Percentiles rank a stretch among this genome's conserved stretches.
Conservation (phyloP, 139 green algal species). For the Chlorella sorokiniana region DNA sequence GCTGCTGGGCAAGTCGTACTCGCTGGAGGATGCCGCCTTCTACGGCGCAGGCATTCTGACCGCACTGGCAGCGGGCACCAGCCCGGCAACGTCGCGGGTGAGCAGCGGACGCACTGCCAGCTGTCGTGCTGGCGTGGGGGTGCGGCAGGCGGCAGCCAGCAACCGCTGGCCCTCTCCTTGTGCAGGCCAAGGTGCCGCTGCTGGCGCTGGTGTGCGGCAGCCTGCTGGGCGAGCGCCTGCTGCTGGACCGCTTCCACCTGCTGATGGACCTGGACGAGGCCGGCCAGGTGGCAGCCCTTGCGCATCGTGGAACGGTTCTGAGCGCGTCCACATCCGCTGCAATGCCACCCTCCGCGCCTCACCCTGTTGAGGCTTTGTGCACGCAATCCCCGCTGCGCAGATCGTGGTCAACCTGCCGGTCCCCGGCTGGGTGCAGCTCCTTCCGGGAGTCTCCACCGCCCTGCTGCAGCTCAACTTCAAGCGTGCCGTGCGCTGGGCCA, state of each 20-base stretch:
- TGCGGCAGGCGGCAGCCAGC: too few species aligned
- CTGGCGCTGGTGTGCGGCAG: slow-evolving; percentile 33
- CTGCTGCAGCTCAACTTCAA: slow-evolving; percentile 21
- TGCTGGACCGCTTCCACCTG: slow-evolving; percentile 33
- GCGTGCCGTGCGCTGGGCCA: slow-evolving; percentile 14
- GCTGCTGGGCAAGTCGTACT: slow-evolving; percentile 41
- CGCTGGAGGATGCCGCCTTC: slow-evolving; percentile 33
- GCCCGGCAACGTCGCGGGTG: slow-evolving; percentile 2
- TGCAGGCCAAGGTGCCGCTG: slow-evolving; percentile 28
- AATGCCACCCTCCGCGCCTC: not conserved
- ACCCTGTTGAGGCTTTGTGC: too few species aligned
- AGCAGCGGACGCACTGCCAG: not conserved
- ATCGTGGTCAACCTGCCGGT: slow-evolving; percentile 25
- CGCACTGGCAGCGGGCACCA: slow-evolving; percentile 15
- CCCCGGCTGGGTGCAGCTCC: slow-evolving; percentile 6
- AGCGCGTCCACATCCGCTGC: not conserved
- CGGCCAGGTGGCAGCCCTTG: not conserved
- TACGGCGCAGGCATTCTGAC: slow-evolving; percentile 26
- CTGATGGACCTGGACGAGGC: slow-evolving; percentile 16
- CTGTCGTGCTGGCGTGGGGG: not conserved
- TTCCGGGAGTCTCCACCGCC: not conserved
- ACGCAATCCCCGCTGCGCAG: not conserved
- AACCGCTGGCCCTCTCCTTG: too few species aligned
- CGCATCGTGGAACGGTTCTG: not conserved
- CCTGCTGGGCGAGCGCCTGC: slow-evolving; percentile 35